Conservation (phyloP, 108 stramenopile species). For the Nitzschia inconspicua region DNA sequence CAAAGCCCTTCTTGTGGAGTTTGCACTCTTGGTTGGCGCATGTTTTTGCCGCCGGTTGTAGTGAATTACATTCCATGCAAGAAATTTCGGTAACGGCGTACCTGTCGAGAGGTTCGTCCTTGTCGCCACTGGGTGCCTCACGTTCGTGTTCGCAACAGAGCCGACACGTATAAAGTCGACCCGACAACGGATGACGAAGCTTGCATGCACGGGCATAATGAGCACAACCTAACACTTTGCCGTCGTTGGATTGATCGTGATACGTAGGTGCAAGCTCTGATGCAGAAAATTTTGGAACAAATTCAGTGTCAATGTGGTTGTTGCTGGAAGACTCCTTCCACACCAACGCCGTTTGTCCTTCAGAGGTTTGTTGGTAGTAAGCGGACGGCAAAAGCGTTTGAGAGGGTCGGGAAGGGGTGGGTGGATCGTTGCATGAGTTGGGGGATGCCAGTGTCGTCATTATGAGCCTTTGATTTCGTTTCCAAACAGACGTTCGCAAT, state of each 20-base stretch:
- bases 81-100: conserved; percentile 84
- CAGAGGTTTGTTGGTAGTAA: conserved; percentile 56
- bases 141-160: conserved; percentile 91
- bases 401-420: neutral
- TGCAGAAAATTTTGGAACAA: conserved; percentile 64
- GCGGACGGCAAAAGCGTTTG: conserved; percentile 36
- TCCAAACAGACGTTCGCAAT: conserved; percentile 77
- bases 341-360: conserved; percentile 50
- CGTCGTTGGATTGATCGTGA: conserved; percentile 63
- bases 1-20: conserved; percentile 57
- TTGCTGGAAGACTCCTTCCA: conserved; percentile 21
- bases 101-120: conserved; percentile 82
- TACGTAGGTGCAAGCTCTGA: conserved; percentile 82
- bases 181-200: conserved; percentile 85
- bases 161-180: conserved; percentile 88
- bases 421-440: neutral
- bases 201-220: conserved; percentile 91
- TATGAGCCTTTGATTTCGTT: conserved; percentile 66
- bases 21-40: conserved; percentile 75
- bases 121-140: conserved; percentile 52
- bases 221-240: conserved; percentile 79
- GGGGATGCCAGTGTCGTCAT: conserved; percentile 17
- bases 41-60: conserved; percentile 79
- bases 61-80: conserved; percentile 86
- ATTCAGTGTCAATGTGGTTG: neutral